Evolutionary conservation across 176 grass and related monocot species (phyloP).

Genomic region (sorghum (Sorghum bicolor)): Sorghum_bicolor_NCBIv3 NC_012870.2:75866501-75867000

Average conservation of each 20-base stretch:
- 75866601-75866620: not conserved
- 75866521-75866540: not conserved
- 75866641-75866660: not conserved
- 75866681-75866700: constrained; percentile 12
- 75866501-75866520: not conserved
- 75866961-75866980: constrained; percentile 33
- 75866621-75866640: not conserved
- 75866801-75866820: constrained; percentile 53
- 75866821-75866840: constrained; percentile 52
- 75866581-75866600: not conserved
- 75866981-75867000: constrained; percentile 34
- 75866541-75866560: not conserved
- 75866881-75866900: constrained; percentile 34
- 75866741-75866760: constrained; percentile 33
- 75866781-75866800: constrained; percentile 56
- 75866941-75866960: constrained; percentile 34
- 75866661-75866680: not conserved
- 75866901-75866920: constrained; percentile 43
- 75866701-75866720: not conserved
- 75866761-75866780: constrained; percentile 20
- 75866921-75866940: constrained; percentile 39
- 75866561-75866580: not conserved
- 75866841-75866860: constrained; percentile 46
- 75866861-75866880: constrained; percentile 28
- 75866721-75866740: constrained; percentile 28